Evolutionary conservation across 169 alveolate genomes (phyloP).

Genomic region (Neospora caninum): DNA sequence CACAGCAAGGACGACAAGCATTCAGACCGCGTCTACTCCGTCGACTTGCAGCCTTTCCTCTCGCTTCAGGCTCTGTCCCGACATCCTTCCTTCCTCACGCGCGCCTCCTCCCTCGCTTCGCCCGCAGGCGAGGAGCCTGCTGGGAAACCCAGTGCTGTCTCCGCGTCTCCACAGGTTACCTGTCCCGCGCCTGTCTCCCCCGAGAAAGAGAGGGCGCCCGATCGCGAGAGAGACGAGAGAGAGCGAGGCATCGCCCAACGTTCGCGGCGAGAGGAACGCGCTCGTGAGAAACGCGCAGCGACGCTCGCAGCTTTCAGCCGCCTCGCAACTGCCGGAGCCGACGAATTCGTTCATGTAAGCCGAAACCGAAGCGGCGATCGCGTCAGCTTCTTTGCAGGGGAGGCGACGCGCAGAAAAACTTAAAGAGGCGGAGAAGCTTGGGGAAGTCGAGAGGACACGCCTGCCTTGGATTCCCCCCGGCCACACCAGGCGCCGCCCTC

Average conservation of each 20-base stretch:
- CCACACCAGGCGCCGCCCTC: no score
- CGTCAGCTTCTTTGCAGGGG: no score
- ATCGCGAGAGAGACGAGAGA: neutral
- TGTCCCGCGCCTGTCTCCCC: neutral
- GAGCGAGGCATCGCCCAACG: neutral
- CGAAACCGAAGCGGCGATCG: no score
- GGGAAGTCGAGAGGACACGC: no score
- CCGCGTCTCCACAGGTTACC: neutral
- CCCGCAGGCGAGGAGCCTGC: neutral
- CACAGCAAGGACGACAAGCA: constrained; percentile 90
- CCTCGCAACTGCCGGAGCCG: constrained; percentile 92
- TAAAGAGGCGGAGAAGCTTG: no score
- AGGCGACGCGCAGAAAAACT: no score
- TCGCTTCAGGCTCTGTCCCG: neutral
- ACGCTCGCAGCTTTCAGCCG: constrained; percentile 52
- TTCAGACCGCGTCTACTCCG: constrained; percentile 89
- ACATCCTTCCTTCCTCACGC: constrained; percentile 2
- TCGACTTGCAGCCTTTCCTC: constrained; percentile 87
- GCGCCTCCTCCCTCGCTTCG: neutral
- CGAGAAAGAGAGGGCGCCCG: neutral
- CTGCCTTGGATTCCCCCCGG: no score
- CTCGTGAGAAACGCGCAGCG: constrained; percentile 8
- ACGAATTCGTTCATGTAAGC: constrained; percentile 88
- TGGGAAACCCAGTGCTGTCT: neutral
- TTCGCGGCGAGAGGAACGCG: constrained; percentile 31